Conservation (phyloP, 1,284 basidiomycete species). For the Megacollybia platyphylla region DNA sequence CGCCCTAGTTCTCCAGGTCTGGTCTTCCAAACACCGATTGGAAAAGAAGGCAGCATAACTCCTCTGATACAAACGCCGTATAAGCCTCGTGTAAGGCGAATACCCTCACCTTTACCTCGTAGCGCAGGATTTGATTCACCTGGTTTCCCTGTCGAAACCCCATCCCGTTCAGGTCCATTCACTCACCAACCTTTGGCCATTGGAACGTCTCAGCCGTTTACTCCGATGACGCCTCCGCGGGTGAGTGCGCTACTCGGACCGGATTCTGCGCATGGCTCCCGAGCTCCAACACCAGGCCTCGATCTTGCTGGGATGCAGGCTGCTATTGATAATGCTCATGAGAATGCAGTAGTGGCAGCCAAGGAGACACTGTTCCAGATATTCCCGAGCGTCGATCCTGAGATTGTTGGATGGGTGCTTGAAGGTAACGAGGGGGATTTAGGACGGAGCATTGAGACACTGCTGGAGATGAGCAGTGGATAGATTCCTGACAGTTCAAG, state of each 20-base stretch:
- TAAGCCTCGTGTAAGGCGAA: constrained; percentile 51
- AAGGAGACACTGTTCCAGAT: constrained; percentile 72
- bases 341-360: constrained; percentile 51
- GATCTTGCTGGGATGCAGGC: constrained; percentile 61
- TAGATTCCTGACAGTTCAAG: no score
- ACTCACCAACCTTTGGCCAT: constrained; percentile 27
- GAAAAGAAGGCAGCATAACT: constrained; percentile 17
- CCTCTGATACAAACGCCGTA: constrained; percentile 57
- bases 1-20: constrained; percentile 9
- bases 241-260: constrained; percentile 1
- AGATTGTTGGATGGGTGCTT: constrained; percentile 78
- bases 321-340: constrained; percentile 71
- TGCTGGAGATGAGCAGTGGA: constrained; percentile 66
- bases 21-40: constrained; percentile 24
- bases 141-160: constrained; percentile 34
- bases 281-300: constrained; percentile 56
- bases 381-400: constrained; percentile 71
- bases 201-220: constrained; percentile 22
- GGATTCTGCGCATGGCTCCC: constrained; percentile 32
- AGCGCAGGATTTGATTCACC: constrained; percentile 20
- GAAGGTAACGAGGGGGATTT: constrained; percentile 83
- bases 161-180: constrained; percentile 30
- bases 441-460: constrained; percentile 77
- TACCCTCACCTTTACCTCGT: constrained; percentile 16
- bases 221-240: constrained; percentile 7